Base-by-base conservation (phyloP, 2,329 filamentous ascomycete genomes). In the Curvularia verruculosa region DNA sequence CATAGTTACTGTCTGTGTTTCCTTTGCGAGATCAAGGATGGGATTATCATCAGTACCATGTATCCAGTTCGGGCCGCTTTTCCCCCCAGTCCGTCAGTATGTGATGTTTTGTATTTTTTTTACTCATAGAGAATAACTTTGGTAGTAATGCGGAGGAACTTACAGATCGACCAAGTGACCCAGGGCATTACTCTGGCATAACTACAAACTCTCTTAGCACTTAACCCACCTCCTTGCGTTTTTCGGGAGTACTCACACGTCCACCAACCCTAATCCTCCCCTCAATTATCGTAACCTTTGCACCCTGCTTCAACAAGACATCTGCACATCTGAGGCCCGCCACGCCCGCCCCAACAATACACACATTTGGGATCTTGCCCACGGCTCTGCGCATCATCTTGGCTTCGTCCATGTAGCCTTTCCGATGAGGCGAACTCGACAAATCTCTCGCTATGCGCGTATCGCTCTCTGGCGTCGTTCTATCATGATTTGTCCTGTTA, bases 61-160 rank as follows among this genome's bases (percentile, higher is more conserved):
- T 49, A 92, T 90, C 89, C 89, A 92, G 66, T 92, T 92, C n/a
- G 89, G 87, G 0, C 89, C 89, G 29, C 84, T 87, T 49, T n/a
- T n/a, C n/a, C n/a, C n/a, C 3, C 4, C 10, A 29, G 28, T 9
- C 10, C 4, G 28, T 29, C 8, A 29, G 28, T 26, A 40, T 9
- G 31, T n/a, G n/a, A n/a, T n/a, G n/a, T n/a, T n/a, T n/a, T n/a
- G n/a, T n/a, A n/a, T n/a, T 10, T 19, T 23, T 34, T 36, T 8
- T 8, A 19, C 7, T 15, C 18, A 12, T 39, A 47, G 19, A 24
- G 24, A 19, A n/a, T 5, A 18, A 8, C 7, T 7, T 4, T 28
- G n/a, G 31, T 6, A 48, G 19, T n/a, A n/a, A n/a, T n/a, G 12
- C n/a, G 12, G 13, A 60, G n/a, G 59, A 44, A 76, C 82, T 65